These are phyloP conservation scores for Stenogyne calaminthoides DNA, from an alignment of 305 asterid genomes.

Conservation along the genomic window DNA sequence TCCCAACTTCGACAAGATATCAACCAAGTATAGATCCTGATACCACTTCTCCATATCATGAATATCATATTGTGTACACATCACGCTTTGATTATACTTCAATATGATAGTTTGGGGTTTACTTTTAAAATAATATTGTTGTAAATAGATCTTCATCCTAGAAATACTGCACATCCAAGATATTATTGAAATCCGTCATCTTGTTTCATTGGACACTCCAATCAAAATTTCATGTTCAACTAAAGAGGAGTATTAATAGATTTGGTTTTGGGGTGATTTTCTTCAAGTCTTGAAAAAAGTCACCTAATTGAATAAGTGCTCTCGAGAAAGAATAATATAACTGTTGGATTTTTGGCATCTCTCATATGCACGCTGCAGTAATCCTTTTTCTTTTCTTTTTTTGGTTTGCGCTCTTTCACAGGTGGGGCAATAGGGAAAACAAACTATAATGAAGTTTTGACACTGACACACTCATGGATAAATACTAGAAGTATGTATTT, in stretches of 20 bases:
- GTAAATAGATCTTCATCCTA: background rate
- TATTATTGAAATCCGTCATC: slow-evolving; percentile 1
- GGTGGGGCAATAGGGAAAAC: background rate
- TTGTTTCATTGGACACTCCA: background rate
- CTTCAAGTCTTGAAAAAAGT: background rate
- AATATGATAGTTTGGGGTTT: background rate
- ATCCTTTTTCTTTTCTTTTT: background rate
- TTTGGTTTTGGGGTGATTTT: slow-evolving; percentile 1
- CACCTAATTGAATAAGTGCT: background rate
- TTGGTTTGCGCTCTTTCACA: background rate
- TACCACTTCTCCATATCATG: background rate
- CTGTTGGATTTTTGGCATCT: background rate
- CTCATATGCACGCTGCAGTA: background rate
- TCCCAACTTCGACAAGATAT: background rate
- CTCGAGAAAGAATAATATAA: background rate
- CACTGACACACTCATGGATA: background rate
- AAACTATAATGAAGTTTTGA: background rate
- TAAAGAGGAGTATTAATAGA: background rate
- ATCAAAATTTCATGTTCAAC: background rate
- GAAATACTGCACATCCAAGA: background rate
- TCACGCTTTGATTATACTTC: background rate
- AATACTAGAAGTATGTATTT: background rate
- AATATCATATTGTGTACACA: background rate
- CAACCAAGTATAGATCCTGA: background rate
- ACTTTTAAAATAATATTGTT: background rate